phyloP scores from a whole-genome alignment of 2,329 filamentous ascomycete species.

The Magnaporthiopsis poae region DNA sequence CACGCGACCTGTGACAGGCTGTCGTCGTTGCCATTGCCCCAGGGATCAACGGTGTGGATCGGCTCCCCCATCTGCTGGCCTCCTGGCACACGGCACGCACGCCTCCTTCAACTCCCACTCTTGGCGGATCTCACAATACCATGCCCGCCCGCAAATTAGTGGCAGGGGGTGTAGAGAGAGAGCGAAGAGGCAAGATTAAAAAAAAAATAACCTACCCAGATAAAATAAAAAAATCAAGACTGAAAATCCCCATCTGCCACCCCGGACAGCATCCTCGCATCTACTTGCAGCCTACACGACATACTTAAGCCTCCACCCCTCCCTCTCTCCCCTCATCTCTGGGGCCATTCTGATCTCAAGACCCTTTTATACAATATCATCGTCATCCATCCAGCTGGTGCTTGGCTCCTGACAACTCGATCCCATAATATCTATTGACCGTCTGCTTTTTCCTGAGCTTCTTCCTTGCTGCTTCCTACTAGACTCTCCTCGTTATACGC shows the following conservation, averaged over 20 bases:
- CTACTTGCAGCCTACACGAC: slow-evolving; percentile 22
- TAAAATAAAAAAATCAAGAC: slow-evolving; percentile 4
- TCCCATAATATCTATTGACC: slow-evolving; percentile 6
- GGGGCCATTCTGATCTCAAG: slow-evolving; percentile 1
- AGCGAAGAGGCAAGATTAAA: no score
- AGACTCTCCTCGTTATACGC: background rate
- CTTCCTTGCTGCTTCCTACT: background rate
- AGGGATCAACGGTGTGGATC: slow-evolving; percentile 35
- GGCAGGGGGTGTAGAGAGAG: no score
- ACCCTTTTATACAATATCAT: slow-evolving; percentile 5
- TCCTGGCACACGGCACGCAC: slow-evolving; percentile 8
- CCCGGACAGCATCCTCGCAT: slow-evolving; percentile 20
- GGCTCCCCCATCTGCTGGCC: slow-evolving; percentile 18
- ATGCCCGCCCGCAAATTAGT: no score
- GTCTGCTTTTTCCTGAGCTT: no score
- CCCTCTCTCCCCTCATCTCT: slow-evolving; percentile 14
- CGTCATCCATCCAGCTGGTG: slow-evolving; percentile 8
- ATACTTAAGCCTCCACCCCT: slow-evolving; percentile 36
- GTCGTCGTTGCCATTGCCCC: slow-evolving; percentile 32
- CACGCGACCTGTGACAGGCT: slow-evolving; percentile 46
- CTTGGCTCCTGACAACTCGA: slow-evolving; percentile 4
- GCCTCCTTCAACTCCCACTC: no score
- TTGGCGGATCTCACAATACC: slow-evolving; percentile 11
- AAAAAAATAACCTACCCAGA: no score
- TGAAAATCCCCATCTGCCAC: slow-evolving; percentile 26